Conservation (phyloP, 129 eudicot species). For the Escallonia rubra region DNA sequence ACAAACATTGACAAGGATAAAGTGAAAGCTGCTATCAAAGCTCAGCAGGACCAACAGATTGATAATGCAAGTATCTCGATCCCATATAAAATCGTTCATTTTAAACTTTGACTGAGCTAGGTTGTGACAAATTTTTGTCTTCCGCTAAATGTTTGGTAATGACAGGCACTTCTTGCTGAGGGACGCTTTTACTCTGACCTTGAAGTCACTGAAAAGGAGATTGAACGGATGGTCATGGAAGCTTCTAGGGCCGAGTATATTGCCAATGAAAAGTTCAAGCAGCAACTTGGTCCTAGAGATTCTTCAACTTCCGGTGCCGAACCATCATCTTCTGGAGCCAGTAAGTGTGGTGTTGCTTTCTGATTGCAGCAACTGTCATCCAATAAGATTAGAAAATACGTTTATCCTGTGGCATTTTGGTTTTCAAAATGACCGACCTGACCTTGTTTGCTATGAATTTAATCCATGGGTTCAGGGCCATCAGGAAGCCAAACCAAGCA, state of each 20-base stretch:
- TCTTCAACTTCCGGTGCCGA: conserved; percentile 92
- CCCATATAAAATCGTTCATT: background rate
- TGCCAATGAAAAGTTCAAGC: conserved; percentile 65
- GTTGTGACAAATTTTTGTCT: conserved; percentile 1
- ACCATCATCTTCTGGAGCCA: conserved; percentile 96
- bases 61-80: conserved; percentile 50
- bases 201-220: conserved; percentile 95
- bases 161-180: conserved; percentile 90
- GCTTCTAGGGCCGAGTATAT: conserved; percentile 94
- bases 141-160: background rate
- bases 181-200: conserved; percentile 94
- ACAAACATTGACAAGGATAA: conserved; percentile 81
- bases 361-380: background rate
- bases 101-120: background rate
- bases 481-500: conserved; percentile 54
- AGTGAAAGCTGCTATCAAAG: conserved; percentile 98
- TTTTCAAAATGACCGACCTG: background rate
- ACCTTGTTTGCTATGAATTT: background rate
- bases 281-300: conserved; percentile 62
- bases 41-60: conserved; percentile 98
- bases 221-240: conserved; percentile 96
- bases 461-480: conserved; percentile 43
- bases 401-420: background rate
- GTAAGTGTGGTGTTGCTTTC: conserved; percentile 35
- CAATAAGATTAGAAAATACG: too few relatives aligned